phyloP scores from a whole-genome alignment of 352 stramenopile species.

The Labyrinthula sp. region DNA sequence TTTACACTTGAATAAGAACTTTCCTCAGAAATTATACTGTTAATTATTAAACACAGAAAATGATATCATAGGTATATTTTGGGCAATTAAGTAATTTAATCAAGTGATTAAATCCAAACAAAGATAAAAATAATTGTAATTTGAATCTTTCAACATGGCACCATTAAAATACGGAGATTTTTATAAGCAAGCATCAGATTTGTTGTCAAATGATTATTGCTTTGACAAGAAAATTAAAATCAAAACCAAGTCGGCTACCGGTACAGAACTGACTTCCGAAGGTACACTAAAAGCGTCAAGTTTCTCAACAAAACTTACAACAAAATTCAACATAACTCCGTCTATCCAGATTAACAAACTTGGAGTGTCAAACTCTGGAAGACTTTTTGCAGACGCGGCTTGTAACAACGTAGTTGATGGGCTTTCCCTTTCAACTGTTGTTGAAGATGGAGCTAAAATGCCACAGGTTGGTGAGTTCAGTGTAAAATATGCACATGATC shows the following conservation, averaged over 20 bases:
- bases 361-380: slow-evolving; percentile 21
- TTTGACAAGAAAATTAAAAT: too few species aligned
- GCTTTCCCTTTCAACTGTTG: slow-evolving; percentile 25
- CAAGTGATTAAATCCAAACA: too few species aligned
- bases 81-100: too few species aligned
- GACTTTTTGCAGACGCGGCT: slow-evolving; percentile 20
- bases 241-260: slow-evolving; percentile 27
- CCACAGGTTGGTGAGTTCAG: slow-evolving; percentile 20
- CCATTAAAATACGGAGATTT: too few species aligned
- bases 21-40: too few species aligned
- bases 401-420: slow-evolving; percentile 22
- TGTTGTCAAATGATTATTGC: too few species aligned
- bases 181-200: too few species aligned
- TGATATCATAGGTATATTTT: too few species aligned
- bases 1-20: too few species aligned
- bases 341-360: slow-evolving; percentile 28
- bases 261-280: slow-evolving; percentile 17
- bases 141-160: too few species aligned
- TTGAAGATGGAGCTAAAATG: slow-evolving; percentile 25
- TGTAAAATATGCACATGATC: slow-evolving; percentile 14
- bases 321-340: slow-evolving; percentile 14
- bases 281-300: slow-evolving; percentile 21
- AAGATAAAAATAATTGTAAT: too few species aligned
- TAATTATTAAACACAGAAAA: too few species aligned
- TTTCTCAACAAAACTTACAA: slow-evolving; percentile 10